These are phyloP conservation scores for Vitis labrusca DNA, from an alignment of 164 flowering plant genomes.

Conservation along the genomic window DNA sequence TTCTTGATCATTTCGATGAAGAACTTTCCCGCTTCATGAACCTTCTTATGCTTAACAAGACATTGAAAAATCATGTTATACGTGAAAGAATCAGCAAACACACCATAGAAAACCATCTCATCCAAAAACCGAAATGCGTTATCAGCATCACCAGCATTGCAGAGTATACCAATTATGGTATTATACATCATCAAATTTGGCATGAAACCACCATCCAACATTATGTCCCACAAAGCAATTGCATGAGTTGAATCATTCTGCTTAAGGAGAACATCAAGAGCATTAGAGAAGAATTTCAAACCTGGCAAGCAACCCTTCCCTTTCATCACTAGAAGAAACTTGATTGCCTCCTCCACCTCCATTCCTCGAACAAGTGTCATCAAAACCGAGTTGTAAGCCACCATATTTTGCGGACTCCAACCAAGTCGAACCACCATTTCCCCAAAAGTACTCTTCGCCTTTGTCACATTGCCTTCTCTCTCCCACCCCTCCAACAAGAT, in stretches of 20 bases:
- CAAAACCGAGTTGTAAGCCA: constrained; percentile 68
- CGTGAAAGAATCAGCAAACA: constrained; percentile 66
- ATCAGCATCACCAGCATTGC: constrained; percentile 47
- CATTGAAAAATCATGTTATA: constrained; percentile 75
- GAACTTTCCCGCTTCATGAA: constrained; percentile 44
- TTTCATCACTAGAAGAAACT: constrained; percentile 64
- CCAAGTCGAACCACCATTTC: constrained; percentile 77
- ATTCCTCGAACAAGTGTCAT: constrained; percentile 54
- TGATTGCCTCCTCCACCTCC: constrained; percentile 53
- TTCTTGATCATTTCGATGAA: constrained; percentile 74
- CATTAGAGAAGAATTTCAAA: constrained; percentile 73
- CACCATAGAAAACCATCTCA: constrained; percentile 66
- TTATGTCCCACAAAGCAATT: constrained; percentile 55
- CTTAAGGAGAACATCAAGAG: constrained; percentile 60
- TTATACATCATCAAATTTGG: constrained; percentile 71
- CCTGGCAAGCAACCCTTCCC: constrained; percentile 66
- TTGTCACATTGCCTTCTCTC: constrained; percentile 62
- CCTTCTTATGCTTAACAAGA: constrained; percentile 61
- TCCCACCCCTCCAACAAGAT: constrained; percentile 80
- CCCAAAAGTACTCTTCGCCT: constrained; percentile 68
- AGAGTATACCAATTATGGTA: constrained; percentile 57
- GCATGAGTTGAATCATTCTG: constrained; percentile 47
- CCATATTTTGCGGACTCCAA: constrained; percentile 56
- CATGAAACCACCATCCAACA: constrained; percentile 60
- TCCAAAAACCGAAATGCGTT: constrained; percentile 55